Evolutionary conservation across 148 eudicot species (phyloP).

Genomic region (Heliosperma pusillum): DNA sequence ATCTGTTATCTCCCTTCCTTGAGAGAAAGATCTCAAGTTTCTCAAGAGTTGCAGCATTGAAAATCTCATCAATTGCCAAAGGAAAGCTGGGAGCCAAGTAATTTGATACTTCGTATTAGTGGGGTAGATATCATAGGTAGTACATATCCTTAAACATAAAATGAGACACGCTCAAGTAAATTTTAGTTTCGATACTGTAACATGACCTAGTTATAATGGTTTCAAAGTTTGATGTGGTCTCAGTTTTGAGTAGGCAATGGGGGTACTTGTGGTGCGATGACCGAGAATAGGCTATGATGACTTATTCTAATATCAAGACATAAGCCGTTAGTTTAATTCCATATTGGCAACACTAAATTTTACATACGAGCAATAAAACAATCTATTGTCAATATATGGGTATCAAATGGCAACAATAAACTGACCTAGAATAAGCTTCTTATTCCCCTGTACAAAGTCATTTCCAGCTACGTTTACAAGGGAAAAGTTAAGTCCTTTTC

Average conservation of each 20-base stretch:
- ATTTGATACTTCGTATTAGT: conserved; percentile 4
- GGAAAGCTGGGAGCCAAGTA: conserved; percentile 53
- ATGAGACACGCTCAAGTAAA: neutral
- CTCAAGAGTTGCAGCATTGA: conserved; percentile 78
- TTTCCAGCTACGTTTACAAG: conserved; percentile 83
- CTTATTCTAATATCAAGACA: too few species aligned
- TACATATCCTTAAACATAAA: neutral
- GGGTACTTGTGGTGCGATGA: too few species aligned
- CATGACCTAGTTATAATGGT: too few species aligned
- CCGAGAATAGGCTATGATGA: too few species aligned
- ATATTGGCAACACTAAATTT: neutral
- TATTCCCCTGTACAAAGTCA: conserved; percentile 79
- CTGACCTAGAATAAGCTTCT: conserved; percentile 76
- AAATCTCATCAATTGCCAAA: conserved; percentile 96
- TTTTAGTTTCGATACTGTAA: too few species aligned
- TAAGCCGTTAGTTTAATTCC: too few species aligned
- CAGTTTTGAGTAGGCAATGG: too few species aligned
- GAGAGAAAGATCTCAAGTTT: conserved; percentile 71
- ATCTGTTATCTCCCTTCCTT: conserved; percentile 84
- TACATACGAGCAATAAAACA: neutral
- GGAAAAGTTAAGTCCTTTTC: conserved; percentile 66
- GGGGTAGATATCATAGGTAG: neutral
- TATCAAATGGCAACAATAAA: conserved; percentile 8
- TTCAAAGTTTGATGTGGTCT: too few species aligned
- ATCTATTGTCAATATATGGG: neutral